Percentiles rank a stretch among this genome's conserved stretches.
These are phyloP conservation scores for Exophiala alcalophila DNA, from an alignment of 2,329 filamentous ascomycete species.

Conservation along the genomic window DNA sequence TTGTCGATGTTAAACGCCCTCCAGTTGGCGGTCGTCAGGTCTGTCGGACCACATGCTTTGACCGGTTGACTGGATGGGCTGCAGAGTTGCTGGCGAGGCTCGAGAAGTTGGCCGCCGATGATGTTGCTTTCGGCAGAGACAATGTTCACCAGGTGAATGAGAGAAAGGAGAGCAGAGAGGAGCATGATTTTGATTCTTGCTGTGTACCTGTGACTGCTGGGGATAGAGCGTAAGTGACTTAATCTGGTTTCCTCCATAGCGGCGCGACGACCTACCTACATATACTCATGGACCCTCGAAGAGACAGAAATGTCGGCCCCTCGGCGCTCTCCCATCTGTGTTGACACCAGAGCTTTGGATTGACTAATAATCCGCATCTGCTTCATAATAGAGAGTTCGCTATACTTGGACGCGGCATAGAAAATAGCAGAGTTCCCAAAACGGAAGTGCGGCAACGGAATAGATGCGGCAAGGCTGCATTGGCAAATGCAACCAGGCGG, in stretches of 20 bases:
- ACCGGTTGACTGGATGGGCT: background rate
- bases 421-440: background rate
- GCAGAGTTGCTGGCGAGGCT: background rate
- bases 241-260: too few species aligned
- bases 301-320: too few species aligned
- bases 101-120: background rate
- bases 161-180: background rate
- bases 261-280: too few species aligned
- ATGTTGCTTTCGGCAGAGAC: background rate
- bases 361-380: too few species aligned
- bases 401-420: background rate
- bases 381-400: background rate
- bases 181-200: background rate
- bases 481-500: background rate
- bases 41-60: slow-evolving; percentile 1
- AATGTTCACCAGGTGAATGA: background rate
- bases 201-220: too few species aligned
- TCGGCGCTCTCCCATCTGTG: too few species aligned
- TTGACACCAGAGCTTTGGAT: too few species aligned
- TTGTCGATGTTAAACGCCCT: slow-evolving; percentile 6
- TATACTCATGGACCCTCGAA: too few species aligned
- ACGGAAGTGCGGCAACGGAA: background rate
- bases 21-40: slow-evolving; percentile 6
- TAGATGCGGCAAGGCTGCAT: background rate
- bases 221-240: too few species aligned